These are phyloP conservation scores for Ophiostoma novo-ulmi DNA, from an alignment of 2,329 filamentous ascomycete species.

Conservation along the genomic window DNA sequence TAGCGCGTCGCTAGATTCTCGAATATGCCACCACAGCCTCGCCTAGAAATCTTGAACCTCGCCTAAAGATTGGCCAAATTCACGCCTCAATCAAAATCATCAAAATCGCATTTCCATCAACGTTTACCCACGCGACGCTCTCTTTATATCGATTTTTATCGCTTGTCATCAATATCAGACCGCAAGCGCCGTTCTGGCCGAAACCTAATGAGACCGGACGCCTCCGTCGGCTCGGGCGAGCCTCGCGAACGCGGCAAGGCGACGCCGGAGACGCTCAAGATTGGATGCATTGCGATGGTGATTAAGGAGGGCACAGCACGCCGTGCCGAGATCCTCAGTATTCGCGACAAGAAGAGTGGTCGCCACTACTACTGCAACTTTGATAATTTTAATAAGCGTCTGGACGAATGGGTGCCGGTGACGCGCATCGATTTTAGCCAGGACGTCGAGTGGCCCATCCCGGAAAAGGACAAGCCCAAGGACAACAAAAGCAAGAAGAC, in stretches of 20 bases:
- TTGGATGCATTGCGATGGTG: conserved; percentile 58
- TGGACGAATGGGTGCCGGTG: conserved; percentile 80
- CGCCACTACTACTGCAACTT: conserved; percentile 95
- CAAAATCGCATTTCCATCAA: conserved; percentile 19
- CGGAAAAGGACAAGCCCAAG: conserved; percentile 78
- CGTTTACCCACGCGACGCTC: conserved; percentile 12
- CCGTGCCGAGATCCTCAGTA: conserved; percentile 94
- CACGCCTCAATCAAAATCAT: neutral
- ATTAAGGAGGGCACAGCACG: conserved; percentile 73
- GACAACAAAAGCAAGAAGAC: conserved; percentile 62
- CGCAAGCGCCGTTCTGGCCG: no score
- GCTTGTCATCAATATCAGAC: neutral
- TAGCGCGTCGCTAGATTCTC: conserved; percentile 10
- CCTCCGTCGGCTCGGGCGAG: conserved; percentile 52
- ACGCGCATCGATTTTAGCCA: conserved; percentile 77
- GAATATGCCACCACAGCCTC: neutral
- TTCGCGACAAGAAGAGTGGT: conserved; percentile 81
- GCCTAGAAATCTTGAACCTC: conserved; percentile 11
- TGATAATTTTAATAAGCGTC: conserved; percentile 90
- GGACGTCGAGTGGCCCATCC: conserved; percentile 94
- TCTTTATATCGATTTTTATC: conserved; percentile 21
- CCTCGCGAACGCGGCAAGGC: conserved; percentile 70
- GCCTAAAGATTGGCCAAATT: neutral
- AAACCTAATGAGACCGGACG: conserved; percentile 42
- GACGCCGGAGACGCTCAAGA: conserved; percentile 72